Evolutionary conservation across 805 yeast species (phyloP), one percentile per base, ranked within the genome.

Genomic region (Pichia paraexigua): DNA sequence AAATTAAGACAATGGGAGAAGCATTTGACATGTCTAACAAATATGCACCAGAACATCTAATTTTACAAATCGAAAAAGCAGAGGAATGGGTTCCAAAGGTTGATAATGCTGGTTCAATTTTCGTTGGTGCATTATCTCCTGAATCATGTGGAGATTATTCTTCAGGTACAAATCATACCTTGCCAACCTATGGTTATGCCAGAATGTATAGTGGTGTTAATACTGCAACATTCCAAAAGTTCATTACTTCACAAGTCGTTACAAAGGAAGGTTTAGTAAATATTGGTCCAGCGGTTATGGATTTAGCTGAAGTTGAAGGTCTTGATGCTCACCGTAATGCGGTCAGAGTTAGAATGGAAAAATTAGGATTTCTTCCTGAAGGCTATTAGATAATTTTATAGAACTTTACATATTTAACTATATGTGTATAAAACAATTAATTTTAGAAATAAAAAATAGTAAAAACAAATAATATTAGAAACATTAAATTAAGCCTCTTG

Each of bases 141-240:
- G 99, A 94, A 69, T 86, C 96, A 3, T 91, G 97, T 68, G 99
- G 99, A 64, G 99, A 94, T 72, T 94, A 94, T 72, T 91, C 97
- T 0, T 80, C 91, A 54, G 99, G 99, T 67, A 94, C 99, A 6
- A 94, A 94, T 76, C 99, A 94, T 72, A 94, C 99, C 0, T 77
- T 94, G 61, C 99, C 99, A 53, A 94, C 99, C 0, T 94, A 94
- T 65, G 99, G 99, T 47, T 94, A 92, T 64, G 98, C 99, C 43
- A 85, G 90, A 72, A 95, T 89, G 79, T 94, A 94, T 72, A 84
- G 95, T 58, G 99, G 99, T 55, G 97, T 91, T 51, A 94, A 94
- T 73, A 94, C 98, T 24, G 83, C 90, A 47, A 90, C 97, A 0
- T 94, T 88, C 82, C 95, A 87, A 70, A 94, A 94, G 71, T 90